Evolutionary conservation across 2,329 filamentous ascomycete species (phyloP).

Genomic region (Penicillium sp.): DNA sequence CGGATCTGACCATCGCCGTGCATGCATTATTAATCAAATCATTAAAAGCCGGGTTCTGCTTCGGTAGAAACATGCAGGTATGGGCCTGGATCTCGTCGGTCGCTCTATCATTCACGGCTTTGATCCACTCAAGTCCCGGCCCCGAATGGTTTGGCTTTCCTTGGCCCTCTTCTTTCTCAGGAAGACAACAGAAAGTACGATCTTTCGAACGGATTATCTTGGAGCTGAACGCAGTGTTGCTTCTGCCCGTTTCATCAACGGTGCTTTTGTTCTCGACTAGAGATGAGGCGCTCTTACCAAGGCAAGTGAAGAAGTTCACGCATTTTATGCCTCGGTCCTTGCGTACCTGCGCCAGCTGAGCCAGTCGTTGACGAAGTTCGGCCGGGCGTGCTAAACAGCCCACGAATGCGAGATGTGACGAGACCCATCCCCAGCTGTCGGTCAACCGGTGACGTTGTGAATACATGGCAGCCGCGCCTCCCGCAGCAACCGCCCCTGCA

Average conservation of each 20-base stretch:
- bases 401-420: slow-evolving; percentile 91
- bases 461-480: slow-evolving; percentile 84
- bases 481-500: slow-evolving; percentile 76
- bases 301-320: slow-evolving; percentile 82
- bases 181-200: slow-evolving; percentile 88
- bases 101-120: slow-evolving; percentile 78
- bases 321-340: slow-evolving; percentile 74
- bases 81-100: slow-evolving; percentile 81
- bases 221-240: slow-evolving; percentile 36
- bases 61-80: slow-evolving; percentile 56
- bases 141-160: slow-evolving; percentile 27
- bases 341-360: slow-evolving; percentile 68
- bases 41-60: slow-evolving; percentile 51
- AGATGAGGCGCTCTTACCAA: slow-evolving; percentile 69
- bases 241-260: slow-evolving; percentile 3
- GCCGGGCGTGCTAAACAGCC: slow-evolving; percentile 84
- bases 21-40: slow-evolving; percentile 45
- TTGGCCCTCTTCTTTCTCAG: slow-evolving; percentile 55
- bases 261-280: slow-evolving; percentile 31
- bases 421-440: slow-evolving; percentile 78
- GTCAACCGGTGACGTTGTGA: slow-evolving; percentile 80
- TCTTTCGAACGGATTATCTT: slow-evolving; percentile 57
- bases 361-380: slow-evolving; percentile 76
- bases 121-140: slow-evolving; percentile 64
- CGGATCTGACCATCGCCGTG: slow-evolving; percentile 43